These are phyloP conservation scores for Diutina ranongensis DNA, from an alignment of 1,139 yeast genomes.

Conservation along the genomic window DNA sequence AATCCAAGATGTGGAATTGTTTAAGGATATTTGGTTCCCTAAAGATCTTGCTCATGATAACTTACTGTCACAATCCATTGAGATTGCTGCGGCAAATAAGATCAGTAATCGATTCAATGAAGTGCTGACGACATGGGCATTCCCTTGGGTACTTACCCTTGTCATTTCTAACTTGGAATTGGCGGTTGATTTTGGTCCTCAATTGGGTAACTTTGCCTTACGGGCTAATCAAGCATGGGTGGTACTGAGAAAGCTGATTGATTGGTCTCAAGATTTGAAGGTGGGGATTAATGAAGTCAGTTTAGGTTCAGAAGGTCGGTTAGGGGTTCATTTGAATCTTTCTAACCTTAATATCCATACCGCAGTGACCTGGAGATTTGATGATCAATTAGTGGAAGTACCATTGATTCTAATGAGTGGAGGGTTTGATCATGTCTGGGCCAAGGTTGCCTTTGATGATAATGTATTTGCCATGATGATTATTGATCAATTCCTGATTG, in stretches of 20 bases:
- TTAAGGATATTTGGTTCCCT: slow-evolving; percentile 79
- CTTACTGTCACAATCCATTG: background rate
- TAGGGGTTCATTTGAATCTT: slow-evolving; percentile 57
- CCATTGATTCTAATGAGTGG: slow-evolving; percentile 61
- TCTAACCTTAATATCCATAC: slow-evolving; percentile 45
- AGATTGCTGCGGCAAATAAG: slow-evolving; percentile 11
- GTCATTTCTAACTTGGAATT: slow-evolving; percentile 42
- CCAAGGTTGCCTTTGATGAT: slow-evolving; percentile 67
- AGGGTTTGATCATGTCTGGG: slow-evolving; percentile 43
- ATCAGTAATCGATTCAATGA: slow-evolving; percentile 44
- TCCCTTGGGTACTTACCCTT: slow-evolving; percentile 68
- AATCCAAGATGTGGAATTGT: slow-evolving; percentile 73
- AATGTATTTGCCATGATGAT: slow-evolving; percentile 67
- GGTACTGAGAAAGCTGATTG: slow-evolving; percentile 52
- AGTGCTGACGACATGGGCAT: slow-evolving; percentile 35
- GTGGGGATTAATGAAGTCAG: slow-evolving; percentile 45
- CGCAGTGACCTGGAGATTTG: slow-evolving; percentile 57
- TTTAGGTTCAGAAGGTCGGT: slow-evolving; percentile 58
- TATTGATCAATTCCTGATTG: slow-evolving; percentile 37
- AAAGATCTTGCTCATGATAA: slow-evolving; percentile 7
- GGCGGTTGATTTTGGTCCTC: slow-evolving; percentile 69
- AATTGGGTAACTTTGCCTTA: slow-evolving; percentile 57
- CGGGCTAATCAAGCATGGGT: slow-evolving; percentile 55
- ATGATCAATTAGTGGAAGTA: slow-evolving; percentile 33
- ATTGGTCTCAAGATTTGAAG: slow-evolving; percentile 64